Evolutionary conservation across 1,284 basidiomycete species (phyloP).

Genomic region (Trichosporon sp.): DNA sequence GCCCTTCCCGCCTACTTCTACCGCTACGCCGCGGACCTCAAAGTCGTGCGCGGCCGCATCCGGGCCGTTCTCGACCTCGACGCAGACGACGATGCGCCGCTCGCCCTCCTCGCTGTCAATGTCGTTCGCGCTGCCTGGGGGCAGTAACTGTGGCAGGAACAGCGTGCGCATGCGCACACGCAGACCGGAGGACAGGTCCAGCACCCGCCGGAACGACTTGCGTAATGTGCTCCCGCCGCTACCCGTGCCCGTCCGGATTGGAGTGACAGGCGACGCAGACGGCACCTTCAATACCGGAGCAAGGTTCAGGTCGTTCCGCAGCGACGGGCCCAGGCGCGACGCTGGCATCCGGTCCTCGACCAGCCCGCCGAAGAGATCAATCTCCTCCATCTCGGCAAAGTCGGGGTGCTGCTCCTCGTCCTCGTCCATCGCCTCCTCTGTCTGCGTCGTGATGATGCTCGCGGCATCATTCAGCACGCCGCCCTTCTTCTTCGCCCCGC

Average conservation of each 20-base stretch:
- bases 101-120: conserved; percentile 64
- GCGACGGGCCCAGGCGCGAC: conserved; percentile 30
- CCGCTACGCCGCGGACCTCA: conserved; percentile 63
- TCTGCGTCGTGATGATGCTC: conserved; percentile 23
- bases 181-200: conserved; percentile 71
- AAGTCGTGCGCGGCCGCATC: conserved; percentile 57
- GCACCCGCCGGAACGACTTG: conserved; percentile 74
- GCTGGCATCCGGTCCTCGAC: conserved; percentile 33
- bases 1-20: conserved; percentile 67
- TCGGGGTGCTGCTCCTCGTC: conserved; percentile 24
- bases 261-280: not conserved
- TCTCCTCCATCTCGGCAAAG: conserved; percentile 60
- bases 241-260: not conserved
- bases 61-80: conserved; percentile 63
- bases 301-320: conserved; percentile 30
- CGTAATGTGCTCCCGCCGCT: conserved; percentile 58
- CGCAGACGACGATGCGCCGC: conserved; percentile 72
- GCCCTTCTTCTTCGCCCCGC: conserved; percentile 6
- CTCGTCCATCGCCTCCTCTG: conserved; percentile 12
- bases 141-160: conserved; percentile 68
- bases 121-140: conserved; percentile 49
- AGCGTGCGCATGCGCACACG: conserved; percentile 81
- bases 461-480: conserved; percentile 19
- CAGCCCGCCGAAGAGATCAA: conserved; percentile 69
- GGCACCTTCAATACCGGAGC: not conserved